A percentile compares a stretch with the other conserved stretches of the same genome.
phyloP scores from a whole-genome alignment of 2,329 filamentous ascomycete genomes.

The Didymella exigua region DNA sequence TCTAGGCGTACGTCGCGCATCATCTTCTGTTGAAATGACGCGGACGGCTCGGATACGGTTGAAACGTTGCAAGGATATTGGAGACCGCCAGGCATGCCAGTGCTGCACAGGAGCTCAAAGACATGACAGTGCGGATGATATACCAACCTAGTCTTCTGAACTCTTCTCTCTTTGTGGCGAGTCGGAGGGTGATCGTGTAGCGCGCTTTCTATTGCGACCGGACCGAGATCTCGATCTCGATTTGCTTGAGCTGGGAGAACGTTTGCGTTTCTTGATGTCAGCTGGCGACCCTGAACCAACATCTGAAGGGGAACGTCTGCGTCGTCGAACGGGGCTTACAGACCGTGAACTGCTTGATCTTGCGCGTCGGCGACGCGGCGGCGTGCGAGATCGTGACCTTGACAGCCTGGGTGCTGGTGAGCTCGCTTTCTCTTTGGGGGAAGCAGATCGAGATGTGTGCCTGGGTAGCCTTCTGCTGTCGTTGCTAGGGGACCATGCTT shows the following conservation, averaged over 20 bases:
- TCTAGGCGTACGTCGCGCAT: not conserved
- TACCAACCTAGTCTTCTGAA: conserved; percentile 21
- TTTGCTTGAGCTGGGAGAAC: conserved; percentile 49
- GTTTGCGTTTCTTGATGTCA: conserved; percentile 58
- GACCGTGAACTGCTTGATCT: conserved; percentile 49
- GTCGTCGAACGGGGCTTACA: conserved; percentile 49
- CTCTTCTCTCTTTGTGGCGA: conserved; percentile 19
- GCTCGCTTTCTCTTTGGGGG: conserved; percentile 57
- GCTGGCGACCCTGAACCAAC: conserved; percentile 52
- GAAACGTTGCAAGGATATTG: not conserved
- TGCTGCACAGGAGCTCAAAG: not conserved
- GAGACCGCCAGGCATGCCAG: not conserved
- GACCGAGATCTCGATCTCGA: conserved; percentile 39
- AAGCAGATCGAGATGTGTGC: conserved; percentile 56
- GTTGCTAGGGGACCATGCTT: conserved; percentile 40
- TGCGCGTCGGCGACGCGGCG: conserved; percentile 43
- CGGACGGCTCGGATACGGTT: not conserved
- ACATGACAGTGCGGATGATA: not conserved
- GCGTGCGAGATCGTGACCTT: conserved; percentile 37
- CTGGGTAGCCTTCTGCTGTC: conserved; percentile 37
- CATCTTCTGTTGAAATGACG: not conserved
- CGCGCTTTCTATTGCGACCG: conserved; percentile 22
- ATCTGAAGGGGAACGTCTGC: conserved; percentile 53
- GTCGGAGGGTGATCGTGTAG: conserved; percentile 26
- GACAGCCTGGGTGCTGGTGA: conserved; percentile 60